These are phyloP conservation scores for Fraxinus greggii DNA, from an alignment of 305 asterid genomes.

Conservation along the genomic window DNA sequence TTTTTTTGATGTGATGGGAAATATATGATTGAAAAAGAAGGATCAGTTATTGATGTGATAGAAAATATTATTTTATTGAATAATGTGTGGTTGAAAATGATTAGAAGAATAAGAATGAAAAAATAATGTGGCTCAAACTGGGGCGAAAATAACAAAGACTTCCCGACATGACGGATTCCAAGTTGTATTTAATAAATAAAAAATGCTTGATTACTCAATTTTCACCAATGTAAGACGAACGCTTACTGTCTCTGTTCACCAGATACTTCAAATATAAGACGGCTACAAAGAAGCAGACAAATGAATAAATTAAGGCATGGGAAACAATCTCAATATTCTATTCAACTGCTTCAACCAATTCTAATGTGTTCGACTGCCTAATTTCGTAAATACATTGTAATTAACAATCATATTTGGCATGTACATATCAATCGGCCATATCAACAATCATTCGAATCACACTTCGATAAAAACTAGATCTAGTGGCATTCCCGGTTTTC, in stretches of 20 bases:
- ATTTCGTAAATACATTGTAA: background rate
- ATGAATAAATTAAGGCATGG: background rate
- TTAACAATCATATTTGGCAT: background rate
- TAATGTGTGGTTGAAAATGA: too few relatives aligned
- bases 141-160: too few relatives aligned
- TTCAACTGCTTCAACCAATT: background rate
- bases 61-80: too few relatives aligned
- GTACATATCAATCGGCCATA: background rate
- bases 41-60: too few relatives aligned
- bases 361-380: background rate
- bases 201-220: background rate
- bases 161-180: too few relatives aligned
- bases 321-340: slow-evolving; percentile 1
- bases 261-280: background rate
- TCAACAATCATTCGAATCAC: background rate
- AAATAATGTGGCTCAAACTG: too few relatives aligned
- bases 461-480: background rate
- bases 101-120: too few relatives aligned
- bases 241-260: slow-evolving; percentile 17
- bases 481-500: background rate
- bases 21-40: too few relatives aligned
- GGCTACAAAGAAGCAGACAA: slow-evolving; percentile 13
- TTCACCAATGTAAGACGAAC: slow-evolving; percentile 21
- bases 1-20: too few relatives aligned
- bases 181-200: too few relatives aligned